Percentiles rank a stretch among this genome's conserved stretches.
Evolutionary conservation across 345 rosid genomes (phyloP).

Genomic region (Citrus sp.): DNA sequence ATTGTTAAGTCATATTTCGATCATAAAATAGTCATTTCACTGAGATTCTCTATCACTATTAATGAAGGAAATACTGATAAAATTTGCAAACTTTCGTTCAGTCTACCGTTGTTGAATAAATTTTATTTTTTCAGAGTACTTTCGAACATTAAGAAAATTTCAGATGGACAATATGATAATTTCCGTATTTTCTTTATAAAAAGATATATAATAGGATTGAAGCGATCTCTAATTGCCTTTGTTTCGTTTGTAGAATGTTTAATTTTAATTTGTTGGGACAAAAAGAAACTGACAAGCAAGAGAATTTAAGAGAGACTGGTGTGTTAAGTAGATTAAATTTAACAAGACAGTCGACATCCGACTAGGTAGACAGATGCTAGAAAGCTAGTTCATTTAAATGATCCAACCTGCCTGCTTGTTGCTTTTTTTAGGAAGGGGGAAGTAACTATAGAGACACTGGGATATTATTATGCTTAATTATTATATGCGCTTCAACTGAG

Average conservation of each 20-base stretch:
- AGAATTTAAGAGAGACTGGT: slow-evolving; percentile 11
- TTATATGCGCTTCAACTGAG: no score
- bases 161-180: no score
- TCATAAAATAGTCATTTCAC: no score
- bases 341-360: slow-evolving; percentile 5
- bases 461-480: background rate
- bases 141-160: no score
- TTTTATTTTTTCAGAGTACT: no score
- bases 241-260: background rate
- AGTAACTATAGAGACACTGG: background rate
- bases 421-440: background rate
- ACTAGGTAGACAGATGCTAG: background rate
- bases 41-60: no score
- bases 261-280: background rate
- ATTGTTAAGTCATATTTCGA: no score
- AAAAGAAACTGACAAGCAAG: slow-evolving; percentile 15
- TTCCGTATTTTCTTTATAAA: no score
- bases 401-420: background rate
- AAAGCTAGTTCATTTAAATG: background rate
- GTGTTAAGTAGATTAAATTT: background rate
- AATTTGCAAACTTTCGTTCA: no score
- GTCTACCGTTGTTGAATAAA: no score
- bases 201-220: background rate
- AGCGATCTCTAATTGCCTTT: background rate
- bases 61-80: no score